phyloP scores from a whole-genome alignment of 2,329 filamentous ascomycete genomes.

The Claviceps sp. region DNA sequence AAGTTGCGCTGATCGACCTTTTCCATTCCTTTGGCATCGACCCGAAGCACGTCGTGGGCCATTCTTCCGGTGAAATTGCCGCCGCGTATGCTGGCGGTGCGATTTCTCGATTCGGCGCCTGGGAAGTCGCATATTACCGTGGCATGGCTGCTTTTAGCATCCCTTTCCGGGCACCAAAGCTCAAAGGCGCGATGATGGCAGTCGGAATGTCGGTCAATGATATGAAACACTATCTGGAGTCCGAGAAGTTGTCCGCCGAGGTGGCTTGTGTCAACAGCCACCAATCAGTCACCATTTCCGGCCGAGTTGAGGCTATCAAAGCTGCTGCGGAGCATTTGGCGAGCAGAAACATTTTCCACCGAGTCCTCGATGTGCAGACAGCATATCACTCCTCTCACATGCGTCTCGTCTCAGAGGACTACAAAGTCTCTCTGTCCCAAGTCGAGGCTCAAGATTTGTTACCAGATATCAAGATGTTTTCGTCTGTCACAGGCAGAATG shows the following conservation, averaged over 20 bases:
- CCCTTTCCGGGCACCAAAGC: conserved; percentile 11
- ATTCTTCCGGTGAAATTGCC: conserved; percentile 34
- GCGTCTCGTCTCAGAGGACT: conserved; percentile 23
- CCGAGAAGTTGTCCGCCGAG: conserved; percentile 12
- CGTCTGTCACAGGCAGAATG: conserved; percentile 22
- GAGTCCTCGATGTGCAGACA: conserved; percentile 22
- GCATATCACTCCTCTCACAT: conserved; percentile 35
- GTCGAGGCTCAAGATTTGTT: conserved; percentile 10
- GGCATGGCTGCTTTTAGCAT: conserved; percentile 22
- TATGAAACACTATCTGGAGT: conserved; percentile 15
- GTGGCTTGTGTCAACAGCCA: conserved; percentile 33
- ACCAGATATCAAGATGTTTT: conserved; percentile 23
- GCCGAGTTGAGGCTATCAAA: conserved; percentile 19
- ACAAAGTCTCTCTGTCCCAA: conserved; percentile 15
- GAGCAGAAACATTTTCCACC: conserved; percentile 19
- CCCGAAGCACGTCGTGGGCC: conserved; percentile 25
- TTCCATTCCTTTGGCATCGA: conserved; percentile 19
- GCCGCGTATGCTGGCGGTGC: conserved; percentile 27
- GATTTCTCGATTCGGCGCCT: conserved; percentile 24
- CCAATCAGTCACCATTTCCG: conserved; percentile 30
- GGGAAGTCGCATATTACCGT: conserved; percentile 28
- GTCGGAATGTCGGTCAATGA: conserved; percentile 20
- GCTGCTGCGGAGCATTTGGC: conserved; percentile 19
- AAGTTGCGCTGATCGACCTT: conserved; percentile 29
- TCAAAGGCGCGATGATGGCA: conserved; percentile 29